A percentile compares a stretch with the other conserved stretches of the same genome.
These are phyloP conservation scores for Phyllosticta citriasiana DNA, from an alignment of 2,329 filamentous ascomycete genomes.

Conservation along the genomic window DNA sequence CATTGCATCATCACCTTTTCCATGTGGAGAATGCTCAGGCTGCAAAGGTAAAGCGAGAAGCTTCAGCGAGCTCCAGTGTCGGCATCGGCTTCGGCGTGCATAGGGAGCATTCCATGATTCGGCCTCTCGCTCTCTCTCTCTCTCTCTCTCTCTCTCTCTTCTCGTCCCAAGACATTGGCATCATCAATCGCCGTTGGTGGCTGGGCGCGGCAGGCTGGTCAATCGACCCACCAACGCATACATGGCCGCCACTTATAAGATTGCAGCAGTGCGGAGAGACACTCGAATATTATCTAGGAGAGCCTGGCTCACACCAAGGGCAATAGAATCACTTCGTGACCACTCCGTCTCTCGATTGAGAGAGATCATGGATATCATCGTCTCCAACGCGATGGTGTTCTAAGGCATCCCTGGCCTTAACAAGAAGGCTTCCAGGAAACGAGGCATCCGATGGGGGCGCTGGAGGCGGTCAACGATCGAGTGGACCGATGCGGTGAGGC, in stretches of 20 bases:
- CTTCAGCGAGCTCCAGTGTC: too few relatives aligned
- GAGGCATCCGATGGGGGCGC: neutral
- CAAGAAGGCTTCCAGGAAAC: neutral
- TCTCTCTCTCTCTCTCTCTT: neutral
- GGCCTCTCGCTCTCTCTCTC: neutral
- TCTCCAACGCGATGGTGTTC: neutral
- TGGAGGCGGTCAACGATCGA: neutral
- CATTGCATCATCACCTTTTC: too few relatives aligned
- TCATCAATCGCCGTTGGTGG: neutral
- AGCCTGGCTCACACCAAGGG: neutral
- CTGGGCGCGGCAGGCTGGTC: neutral
- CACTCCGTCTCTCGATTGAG: neutral
- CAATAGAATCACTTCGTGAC: neutral
- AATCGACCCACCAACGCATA: neutral
- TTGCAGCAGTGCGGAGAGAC: neutral
- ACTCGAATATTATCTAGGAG: neutral
- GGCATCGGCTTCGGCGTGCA: neutral
- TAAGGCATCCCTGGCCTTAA: neutral
- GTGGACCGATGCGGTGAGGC: neutral
- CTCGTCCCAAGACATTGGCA: neutral
- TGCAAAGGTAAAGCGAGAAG: too few relatives aligned
- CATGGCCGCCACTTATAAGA: neutral
- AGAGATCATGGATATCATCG: too few relatives aligned
- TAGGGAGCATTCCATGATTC: neutral
- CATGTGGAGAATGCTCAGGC: neutral